A percentile compares a stretch with the other conserved stretches of the same genome.
These are phyloP conservation scores for Kwoniella dendrophila DNA, from an alignment of 768 basidiomycete species.

Conservation along the genomic window DNA sequence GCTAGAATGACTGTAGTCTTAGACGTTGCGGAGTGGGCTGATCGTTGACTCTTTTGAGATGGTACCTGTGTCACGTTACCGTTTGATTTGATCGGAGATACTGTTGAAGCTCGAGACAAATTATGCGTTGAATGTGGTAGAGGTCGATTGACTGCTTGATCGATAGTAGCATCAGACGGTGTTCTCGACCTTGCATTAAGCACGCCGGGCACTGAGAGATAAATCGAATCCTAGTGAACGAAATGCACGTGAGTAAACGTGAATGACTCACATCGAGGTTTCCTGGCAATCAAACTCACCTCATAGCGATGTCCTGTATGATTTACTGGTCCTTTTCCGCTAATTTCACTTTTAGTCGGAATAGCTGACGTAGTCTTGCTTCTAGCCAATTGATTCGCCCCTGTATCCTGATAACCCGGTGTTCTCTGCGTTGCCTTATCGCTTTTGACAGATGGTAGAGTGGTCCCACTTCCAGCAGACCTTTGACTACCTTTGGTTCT, in stretches of 20 bases:
- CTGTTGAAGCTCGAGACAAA: neutral
- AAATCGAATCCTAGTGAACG: neutral
- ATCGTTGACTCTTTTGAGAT: neutral
- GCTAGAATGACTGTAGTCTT: conserved; percentile 8
- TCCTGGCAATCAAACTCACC: neutral
- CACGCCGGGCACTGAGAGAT: conserved; percentile 3
- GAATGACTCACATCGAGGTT: neutral
- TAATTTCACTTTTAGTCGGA: neutral
- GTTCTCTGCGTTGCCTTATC: neutral
- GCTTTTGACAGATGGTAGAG: conserved; percentile 1
- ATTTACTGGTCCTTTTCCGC: neutral
- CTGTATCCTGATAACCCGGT: neutral
- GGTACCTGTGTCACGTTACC: neutral
- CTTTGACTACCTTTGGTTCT: conserved; percentile 1
- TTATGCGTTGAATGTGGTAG: conserved; percentile 2
- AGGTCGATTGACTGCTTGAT: conserved; percentile 13
- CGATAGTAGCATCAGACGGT: conserved; percentile 7
- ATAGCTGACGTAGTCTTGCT: conserved; percentile 4
- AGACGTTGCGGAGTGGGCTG: neutral
- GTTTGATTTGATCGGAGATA: neutral
- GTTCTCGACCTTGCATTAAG: neutral
- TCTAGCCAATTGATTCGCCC: neutral
- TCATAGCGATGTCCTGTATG: conserved; percentile 10
- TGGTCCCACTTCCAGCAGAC: conserved; percentile 1
- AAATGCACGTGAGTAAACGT: neutral